Base-by-base conservation (phyloP, 1,284 basidiomycete species). In the Irpex lacteus region DNA sequence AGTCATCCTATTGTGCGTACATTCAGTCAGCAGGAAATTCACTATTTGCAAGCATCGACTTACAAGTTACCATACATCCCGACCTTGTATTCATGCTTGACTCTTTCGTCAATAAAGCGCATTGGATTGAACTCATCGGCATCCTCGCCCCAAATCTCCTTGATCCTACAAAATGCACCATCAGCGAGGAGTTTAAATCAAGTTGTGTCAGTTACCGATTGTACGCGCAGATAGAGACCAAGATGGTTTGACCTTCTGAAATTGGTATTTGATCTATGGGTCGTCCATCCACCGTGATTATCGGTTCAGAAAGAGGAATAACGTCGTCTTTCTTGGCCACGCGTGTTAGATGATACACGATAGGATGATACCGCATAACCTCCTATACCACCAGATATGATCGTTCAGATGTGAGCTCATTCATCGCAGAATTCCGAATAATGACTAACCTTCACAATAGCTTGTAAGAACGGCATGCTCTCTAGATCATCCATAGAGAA, bases 51-150 rank as follows among this genome's bases (percentile, higher is more conserved):
- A 44, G 40, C 40, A 15, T 19, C 5, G 18, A 34, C 83, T 70
- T 66, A 86, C 85, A 86, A 69, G 71, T 85, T 85, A 6, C 77
- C 78, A 65, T 83, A 82, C 9, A 83, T 76, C 0, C 85, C 83
- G 4, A 85, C 70, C 8, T 69, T 68, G 0, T 78, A 74, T 19
- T 75, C 78, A 67, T 78, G 81, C n/a, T 73, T 72, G 18, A 70
- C 67, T 5, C 70, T 69, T 34, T 73, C 59, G 11, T 65, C 71
- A 5, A 75, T 65, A 56, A 83, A 70, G 79, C 85, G 86, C 15
- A 84, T 81, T 5, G 85, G 84, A 62, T 84, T 80, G 72, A 80
- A 87, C 18, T 70, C 67, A 60, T 85, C 72, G 2, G 85, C 79
- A 65, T 87, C 82, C 9, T 77, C 71, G 0, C 85, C 84, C 75